Conservation (phyloP, 306 rosid genomes). For the Ceratonia siliqua region DNA sequence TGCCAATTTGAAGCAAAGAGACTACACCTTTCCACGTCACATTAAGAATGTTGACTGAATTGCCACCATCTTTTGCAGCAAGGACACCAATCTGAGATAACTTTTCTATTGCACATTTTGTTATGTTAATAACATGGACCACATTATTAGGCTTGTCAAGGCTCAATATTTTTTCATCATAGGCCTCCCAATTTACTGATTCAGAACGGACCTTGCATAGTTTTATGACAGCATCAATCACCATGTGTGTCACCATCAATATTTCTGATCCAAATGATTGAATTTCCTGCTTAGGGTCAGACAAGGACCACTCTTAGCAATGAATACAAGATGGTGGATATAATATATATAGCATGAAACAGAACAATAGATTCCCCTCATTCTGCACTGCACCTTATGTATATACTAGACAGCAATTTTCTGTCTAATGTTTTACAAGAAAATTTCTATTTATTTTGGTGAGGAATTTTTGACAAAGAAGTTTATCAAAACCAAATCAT, state of each 20-base stretch:
- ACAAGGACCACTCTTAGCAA: slow-evolving; percentile 26
- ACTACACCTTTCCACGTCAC: slow-evolving; percentile 94
- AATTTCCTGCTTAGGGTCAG: slow-evolving; percentile 54
- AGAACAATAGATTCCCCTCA: not conserved
- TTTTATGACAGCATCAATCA: slow-evolving; percentile 63
- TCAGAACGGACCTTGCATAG: slow-evolving; percentile 60
- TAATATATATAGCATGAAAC: slow-evolving; percentile 17
- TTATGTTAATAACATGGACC: slow-evolving; percentile 57
- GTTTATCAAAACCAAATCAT: not conserved
- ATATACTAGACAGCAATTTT: not conserved
- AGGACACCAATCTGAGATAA: slow-evolving; percentile 67
- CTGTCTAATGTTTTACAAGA: not conserved
- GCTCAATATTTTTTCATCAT: slow-evolving; percentile 44
- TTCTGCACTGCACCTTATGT: not conserved
- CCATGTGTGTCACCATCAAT: slow-evolving; percentile 50
- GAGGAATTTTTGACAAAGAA: not conserved
- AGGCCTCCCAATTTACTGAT: slow-evolving; percentile 46
- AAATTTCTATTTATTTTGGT: not conserved
- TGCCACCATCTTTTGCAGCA: slow-evolving; percentile 90
- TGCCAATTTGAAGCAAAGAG: slow-evolving; percentile 79
- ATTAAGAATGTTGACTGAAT: slow-evolving; percentile 74
- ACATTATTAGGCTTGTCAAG: slow-evolving; percentile 39
- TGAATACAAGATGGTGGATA: not conserved
- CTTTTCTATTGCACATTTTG: slow-evolving; percentile 60
- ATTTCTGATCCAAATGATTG: slow-evolving; percentile 59